Evolutionary conservation across 768 basidiomycete genomes (phyloP).

Genomic region (Boletus coccyginus): DNA sequence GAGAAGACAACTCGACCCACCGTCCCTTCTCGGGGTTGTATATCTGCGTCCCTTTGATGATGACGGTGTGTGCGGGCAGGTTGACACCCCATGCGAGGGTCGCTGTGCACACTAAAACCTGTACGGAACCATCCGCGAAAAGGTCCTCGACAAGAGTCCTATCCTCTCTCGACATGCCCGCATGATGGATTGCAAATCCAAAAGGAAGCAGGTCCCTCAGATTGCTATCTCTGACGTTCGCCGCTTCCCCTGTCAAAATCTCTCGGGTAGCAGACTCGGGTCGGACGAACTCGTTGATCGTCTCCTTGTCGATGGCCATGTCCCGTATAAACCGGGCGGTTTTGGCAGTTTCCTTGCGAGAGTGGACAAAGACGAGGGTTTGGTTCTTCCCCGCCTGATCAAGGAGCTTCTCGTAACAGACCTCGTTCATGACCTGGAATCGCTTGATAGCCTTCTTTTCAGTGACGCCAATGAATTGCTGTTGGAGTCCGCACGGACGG

Average conservation of each 20-base stretch:
- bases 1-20: conserved; percentile 93
- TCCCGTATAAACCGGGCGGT: conserved; percentile 94
- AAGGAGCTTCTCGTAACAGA: conserved; percentile 97
- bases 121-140: conserved; percentile 88
- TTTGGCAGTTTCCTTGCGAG: conserved; percentile 97
- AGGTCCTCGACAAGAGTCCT: conserved; percentile 91
- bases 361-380: conserved; percentile 95
- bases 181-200: conserved; percentile 97
- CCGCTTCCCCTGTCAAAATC: conserved; percentile 82
- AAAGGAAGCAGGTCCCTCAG: conserved; percentile 90
- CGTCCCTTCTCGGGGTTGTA: conserved; percentile 99
- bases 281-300: conserved; percentile 92
- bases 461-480: conserved; percentile 95
- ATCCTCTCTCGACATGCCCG: conserved; percentile 92
- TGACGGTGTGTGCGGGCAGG: conserved; percentile 93
- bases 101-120: conserved; percentile 95
- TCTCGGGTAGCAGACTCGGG: conserved; percentile 90
- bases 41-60: conserved; percentile 99
- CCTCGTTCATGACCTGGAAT: conserved; percentile 97
- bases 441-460: conserved; percentile 99
- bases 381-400: conserved; percentile 91
- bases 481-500: conserved; percentile 91
- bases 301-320: conserved; percentile 94
- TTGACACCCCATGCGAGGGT: conserved; percentile 99
- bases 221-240: conserved; percentile 77